Base-by-base conservation (phyloP, 768 basidiomycete genomes). In the Phlegmacium glaucopus region DNA sequence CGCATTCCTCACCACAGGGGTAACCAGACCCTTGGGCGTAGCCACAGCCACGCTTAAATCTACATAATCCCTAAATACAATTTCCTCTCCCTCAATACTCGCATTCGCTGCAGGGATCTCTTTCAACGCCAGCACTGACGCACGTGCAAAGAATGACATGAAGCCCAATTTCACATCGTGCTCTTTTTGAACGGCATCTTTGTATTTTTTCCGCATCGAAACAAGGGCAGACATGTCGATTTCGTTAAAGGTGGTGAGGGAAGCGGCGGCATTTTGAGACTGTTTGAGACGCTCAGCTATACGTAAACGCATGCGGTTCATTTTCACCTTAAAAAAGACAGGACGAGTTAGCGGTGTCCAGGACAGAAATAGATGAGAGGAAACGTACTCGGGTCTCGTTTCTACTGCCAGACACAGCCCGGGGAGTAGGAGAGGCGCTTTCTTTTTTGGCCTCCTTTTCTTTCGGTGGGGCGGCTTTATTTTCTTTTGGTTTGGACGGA, bases 231-330 rank as follows among this genome's bases (percentile, higher is more conserved):
- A 94, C 95, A 99, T 98, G 75, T 98, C 95, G 63, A 99, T 91
- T 72, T 99, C 95, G 74, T 99, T 97, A 81, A 99, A 99, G 18
- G 95, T 98, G 28, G 96, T 98, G 50, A 98, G 70, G 42, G 93
- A 94, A 39, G 95, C 95, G 4, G 95, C 96, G 15, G 90, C 82
- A 64, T 97, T 96, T 67, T 99, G 95, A 17, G 94, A 95, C 65
- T 96, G 87, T 74, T 99, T 99, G 65, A 99, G 82, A 44, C 95
- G 93, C 70, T 94, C 92, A 39, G 94, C 88, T 61, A 99, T 99
- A 52, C 94, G 91, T 53, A 90, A 77, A 39, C 95, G 90, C 96
- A 99, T 99, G 44, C 94, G 87, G 68, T 82, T 94, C 94, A 99
- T 97, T 77, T 97, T 98, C 62, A 98, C 85, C 90, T 92, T 58